Conservation (phyloP, 2,329 filamentous ascomycete genomes). For the Cordyceps cicadae region DNA sequence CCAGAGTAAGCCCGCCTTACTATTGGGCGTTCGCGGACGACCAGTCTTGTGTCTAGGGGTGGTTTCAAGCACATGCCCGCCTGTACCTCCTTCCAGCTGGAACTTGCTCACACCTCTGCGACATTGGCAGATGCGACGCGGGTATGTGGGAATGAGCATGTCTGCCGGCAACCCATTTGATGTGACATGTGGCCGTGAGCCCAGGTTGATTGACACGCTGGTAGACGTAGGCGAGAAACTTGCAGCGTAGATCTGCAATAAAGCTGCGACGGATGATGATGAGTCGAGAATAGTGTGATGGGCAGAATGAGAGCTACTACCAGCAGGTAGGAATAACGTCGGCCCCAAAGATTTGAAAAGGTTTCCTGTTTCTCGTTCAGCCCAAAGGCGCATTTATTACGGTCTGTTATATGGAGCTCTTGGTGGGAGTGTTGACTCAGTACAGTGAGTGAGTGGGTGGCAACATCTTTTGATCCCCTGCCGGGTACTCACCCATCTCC, state of each 20-base stretch:
- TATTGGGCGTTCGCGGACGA: neutral
- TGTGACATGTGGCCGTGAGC: neutral
- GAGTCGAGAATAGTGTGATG: slow-evolving; percentile 3
- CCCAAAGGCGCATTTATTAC: no score
- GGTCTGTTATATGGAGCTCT: no score
- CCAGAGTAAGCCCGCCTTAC: neutral
- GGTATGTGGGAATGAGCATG: neutral
- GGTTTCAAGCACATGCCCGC: no score
- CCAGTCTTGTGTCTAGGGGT: neutral
- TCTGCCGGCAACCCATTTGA: neutral
- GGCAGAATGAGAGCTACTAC: neutral
- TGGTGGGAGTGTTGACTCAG: neutral
- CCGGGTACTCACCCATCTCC: no score
- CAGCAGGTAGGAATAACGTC: neutral
- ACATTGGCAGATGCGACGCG: neutral
- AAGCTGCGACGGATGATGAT: neutral
- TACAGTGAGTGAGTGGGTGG: no score
- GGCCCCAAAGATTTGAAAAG: no score
- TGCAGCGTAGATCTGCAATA: neutral
- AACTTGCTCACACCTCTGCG: neutral
- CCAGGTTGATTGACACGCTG: neutral
- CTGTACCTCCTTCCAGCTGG: neutral
- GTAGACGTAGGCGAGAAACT: neutral
- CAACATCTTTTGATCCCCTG: no score
- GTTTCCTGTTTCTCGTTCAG: no score